Evolutionary conservation across 2,329 filamentous ascomycete genomes (phyloP).

Genomic region (Raffaelea ambrosiae): DNA sequence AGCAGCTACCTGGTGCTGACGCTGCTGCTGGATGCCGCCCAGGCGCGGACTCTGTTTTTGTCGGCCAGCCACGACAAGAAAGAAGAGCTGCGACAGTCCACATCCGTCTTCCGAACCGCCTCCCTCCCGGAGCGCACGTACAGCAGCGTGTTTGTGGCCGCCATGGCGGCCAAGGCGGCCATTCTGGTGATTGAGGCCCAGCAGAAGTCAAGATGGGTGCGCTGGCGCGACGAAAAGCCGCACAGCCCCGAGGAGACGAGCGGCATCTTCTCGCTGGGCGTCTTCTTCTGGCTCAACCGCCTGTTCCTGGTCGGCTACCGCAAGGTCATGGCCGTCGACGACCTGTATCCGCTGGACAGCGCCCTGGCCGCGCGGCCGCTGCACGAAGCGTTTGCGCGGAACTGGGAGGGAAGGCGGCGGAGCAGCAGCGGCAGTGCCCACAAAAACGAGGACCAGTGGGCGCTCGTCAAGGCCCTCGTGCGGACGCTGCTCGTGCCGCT

Average conservation of each 20-base stretch:
- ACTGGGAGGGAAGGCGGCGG: too few species aligned
- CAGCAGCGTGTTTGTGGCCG: slow-evolving; percentile 6
- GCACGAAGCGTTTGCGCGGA: background rate
- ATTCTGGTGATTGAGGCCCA: slow-evolving; percentile 14
- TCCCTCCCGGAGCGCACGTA: slow-evolving; percentile 3
- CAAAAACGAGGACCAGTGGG: background rate
- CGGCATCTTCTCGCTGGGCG: slow-evolving; percentile 21
- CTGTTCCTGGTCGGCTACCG: slow-evolving; percentile 26
- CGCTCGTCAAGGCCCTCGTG: background rate
- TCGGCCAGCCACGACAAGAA: background rate
- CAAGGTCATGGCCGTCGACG: slow-evolving; percentile 19
- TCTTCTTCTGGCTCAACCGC: slow-evolving; percentile 25
- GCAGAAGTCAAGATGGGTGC: slow-evolving; percentile 6
- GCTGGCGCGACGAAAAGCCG: background rate
- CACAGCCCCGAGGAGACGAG: slow-evolving; percentile 21
- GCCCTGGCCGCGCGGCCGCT: background rate
- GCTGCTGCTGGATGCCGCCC: slow-evolving; percentile 32
- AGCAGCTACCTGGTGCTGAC: slow-evolving; percentile 31
- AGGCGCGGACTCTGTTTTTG: slow-evolving; percentile 33
- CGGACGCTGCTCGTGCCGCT: background rate
- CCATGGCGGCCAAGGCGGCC: slow-evolving; percentile 11
- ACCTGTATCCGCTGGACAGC: slow-evolving; percentile 23
- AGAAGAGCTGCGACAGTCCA: background rate
- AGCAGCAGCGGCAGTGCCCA: background rate
- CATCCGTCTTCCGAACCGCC: background rate